Evolutionary conservation across 2,329 filamentous ascomycete genomes (phyloP).

Genomic region (Thelonectria olida): DNA sequence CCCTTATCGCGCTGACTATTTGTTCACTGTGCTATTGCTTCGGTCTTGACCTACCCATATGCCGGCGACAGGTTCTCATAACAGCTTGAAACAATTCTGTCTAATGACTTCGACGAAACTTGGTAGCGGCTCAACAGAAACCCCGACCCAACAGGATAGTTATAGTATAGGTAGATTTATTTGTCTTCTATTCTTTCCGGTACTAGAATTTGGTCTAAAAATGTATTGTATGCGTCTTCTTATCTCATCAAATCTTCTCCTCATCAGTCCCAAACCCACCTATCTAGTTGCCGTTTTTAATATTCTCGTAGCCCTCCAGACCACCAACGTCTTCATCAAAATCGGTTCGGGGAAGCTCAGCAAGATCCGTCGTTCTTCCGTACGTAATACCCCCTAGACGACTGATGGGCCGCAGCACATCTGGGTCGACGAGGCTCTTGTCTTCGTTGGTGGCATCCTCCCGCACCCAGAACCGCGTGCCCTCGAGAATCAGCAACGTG

Average conservation of each 20-base stretch:
- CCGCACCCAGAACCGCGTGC: conserved; percentile 85
- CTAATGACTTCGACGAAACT: too few relatives aligned
- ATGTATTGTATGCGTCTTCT: too few relatives aligned
- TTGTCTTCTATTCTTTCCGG: background rate
- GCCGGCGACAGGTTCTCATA: too few relatives aligned
- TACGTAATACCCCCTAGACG: conserved; percentile 90
- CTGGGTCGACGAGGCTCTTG: conserved; percentile 76
- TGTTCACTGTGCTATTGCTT: too few relatives aligned
- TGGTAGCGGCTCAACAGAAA: too few relatives aligned
- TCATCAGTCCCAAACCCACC: too few relatives aligned
- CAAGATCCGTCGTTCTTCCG: conserved; percentile 71
- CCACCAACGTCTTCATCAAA: conserved; percentile 63
- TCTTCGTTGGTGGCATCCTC: conserved; percentile 89
- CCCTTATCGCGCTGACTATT: too few relatives aligned
- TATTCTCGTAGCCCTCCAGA: conserved; percentile 64
- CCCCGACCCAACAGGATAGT: too few relatives aligned
- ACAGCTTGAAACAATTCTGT: too few relatives aligned
- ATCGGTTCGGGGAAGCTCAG: conserved; percentile 75
- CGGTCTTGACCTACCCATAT: too few relatives aligned
- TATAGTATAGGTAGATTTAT: background rate
- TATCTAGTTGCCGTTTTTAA: conserved; percentile 45
- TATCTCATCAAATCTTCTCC: too few relatives aligned
- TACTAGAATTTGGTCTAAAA: too few relatives aligned
- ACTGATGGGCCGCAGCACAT: conserved; percentile 78
- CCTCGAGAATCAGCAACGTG: conserved; percentile 81